Evolutionary conservation across 345 rosid genomes (phyloP).

Genomic region (Pseudoturritis turrita): DNA sequence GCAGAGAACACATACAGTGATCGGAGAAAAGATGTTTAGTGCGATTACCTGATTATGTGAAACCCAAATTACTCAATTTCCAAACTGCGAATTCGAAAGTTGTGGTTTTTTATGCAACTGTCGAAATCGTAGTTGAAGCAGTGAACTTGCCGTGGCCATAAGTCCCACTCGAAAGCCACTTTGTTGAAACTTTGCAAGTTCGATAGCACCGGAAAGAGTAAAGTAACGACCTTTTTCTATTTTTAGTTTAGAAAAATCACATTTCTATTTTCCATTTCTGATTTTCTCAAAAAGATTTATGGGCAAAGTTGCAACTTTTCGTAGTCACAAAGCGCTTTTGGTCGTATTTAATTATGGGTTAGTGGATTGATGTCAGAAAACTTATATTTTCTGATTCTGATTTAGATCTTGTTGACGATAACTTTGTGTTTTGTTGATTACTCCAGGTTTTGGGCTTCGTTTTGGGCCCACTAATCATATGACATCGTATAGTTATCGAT

Average conservation of each 20-base stretch:
- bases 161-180: not conserved
- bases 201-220: slow-evolving; percentile 10
- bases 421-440: not conserved
- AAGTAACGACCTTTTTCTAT: slow-evolving; percentile 18
- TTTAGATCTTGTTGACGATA: not conserved
- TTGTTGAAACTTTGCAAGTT: not conserved
- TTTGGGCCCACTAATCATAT: not conserved
- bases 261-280: not conserved
- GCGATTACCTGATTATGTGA: not conserved
- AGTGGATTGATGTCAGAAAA: slow-evolving; percentile 29
- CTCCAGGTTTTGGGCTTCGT: not conserved
- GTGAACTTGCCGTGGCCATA: slow-evolving; percentile 3
- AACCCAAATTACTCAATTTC: not conserved
- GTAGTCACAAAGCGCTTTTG: slow-evolving; percentile 6
- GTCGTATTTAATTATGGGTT: slow-evolving; percentile 8
- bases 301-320: slow-evolving; percentile 12
- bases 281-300: not conserved
- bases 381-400: not conserved
- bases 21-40: not conserved
- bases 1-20: slow-evolving; percentile 1
- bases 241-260: not conserved
- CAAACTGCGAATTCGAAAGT: not conserved
- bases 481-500: not conserved
- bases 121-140: not conserved
- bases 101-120: not conserved